Evolutionary conservation across 2,329 filamentous ascomycete species (phyloP).

Genomic region (Penicillium sp.): DNA sequence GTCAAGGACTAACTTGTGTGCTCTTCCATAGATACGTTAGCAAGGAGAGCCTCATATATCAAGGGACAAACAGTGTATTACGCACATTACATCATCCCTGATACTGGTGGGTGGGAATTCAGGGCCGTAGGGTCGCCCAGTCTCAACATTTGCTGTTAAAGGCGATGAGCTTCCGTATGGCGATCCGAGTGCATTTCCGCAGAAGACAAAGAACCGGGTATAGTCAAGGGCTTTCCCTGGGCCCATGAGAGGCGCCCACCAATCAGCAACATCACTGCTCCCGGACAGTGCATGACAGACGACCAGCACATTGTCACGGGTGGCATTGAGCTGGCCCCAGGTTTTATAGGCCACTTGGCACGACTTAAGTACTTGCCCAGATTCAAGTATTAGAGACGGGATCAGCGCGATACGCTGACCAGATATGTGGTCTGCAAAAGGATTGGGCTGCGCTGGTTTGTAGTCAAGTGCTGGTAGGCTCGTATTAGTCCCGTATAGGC

Average conservation of each 20-base stretch:
- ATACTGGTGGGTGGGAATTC: constrained; percentile 96
- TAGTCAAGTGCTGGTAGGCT: too few relatives aligned
- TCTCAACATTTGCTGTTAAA: constrained; percentile 70
- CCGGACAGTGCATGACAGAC: constrained; percentile 59
- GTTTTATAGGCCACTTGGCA: constrained; percentile 67
- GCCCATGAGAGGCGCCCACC: constrained; percentile 56
- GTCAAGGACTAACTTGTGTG: constrained; percentile 57
- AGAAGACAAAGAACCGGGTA: constrained; percentile 55
- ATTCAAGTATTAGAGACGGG: constrained; percentile 89
- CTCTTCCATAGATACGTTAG: too few relatives aligned
- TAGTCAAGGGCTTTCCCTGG: constrained; percentile 55
- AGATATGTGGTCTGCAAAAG: too few relatives aligned
- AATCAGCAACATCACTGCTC: constrained; percentile 56
- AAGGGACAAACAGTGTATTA: too few relatives aligned
- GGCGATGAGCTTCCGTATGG: constrained; percentile 57
- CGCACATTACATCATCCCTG: constrained; percentile 75
- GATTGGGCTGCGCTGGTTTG: too few relatives aligned
- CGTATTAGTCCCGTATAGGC: too few relatives aligned
- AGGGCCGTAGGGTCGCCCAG: constrained; percentile 83
- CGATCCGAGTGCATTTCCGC: constrained; percentile 56
- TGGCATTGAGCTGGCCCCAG: constrained; percentile 57
- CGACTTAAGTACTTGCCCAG: constrained; percentile 79
- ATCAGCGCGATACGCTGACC: constrained; percentile 82
- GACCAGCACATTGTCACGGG: constrained; percentile 63
- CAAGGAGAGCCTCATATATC: too few relatives aligned